These are phyloP conservation scores for Backusella westeae DNA, from an alignment of 192 early-diverging fungal species.

Conservation along the genomic window DNA sequence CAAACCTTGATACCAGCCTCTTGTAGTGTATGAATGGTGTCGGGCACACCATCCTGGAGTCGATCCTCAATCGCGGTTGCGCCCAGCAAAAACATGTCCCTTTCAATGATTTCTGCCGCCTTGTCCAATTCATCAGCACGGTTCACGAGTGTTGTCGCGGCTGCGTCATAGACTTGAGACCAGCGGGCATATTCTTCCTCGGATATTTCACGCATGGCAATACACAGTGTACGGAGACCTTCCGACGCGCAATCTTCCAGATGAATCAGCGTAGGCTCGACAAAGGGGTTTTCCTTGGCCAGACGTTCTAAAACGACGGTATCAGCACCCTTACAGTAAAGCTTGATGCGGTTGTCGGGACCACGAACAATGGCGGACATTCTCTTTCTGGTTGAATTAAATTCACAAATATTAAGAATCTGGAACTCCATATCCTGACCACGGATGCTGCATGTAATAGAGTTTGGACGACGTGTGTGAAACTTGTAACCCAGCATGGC, in stretches of 20 bases:
- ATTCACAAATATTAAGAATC: conserved; percentile 95
- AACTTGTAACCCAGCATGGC: conserved; percentile 61
- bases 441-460: conserved; percentile 47
- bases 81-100: conserved; percentile 86
- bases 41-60: conserved; percentile 96
- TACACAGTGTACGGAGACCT: conserved; percentile 93
- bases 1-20: conserved; percentile 95
- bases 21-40: conserved; percentile 93
- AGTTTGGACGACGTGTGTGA: conserved; percentile 61
- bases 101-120: conserved; percentile 94
- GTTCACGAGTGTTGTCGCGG: conserved; percentile 88
- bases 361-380: conserved; percentile 92
- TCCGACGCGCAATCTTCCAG: conserved; percentile 96
- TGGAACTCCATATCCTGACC: conserved; percentile 72
- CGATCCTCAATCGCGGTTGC: conserved; percentile 99
- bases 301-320: conserved; percentile 95
- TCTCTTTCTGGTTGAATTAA: conserved; percentile 96
- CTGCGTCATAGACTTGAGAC: conserved; percentile 80
- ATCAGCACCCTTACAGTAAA: conserved; percentile 98
- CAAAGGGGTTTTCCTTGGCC: conserved; percentile 67
- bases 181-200: conserved; percentile 85
- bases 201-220: conserved; percentile 91
- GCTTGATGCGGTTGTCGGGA: conserved; percentile 80
- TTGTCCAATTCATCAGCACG: conserved; percentile 84
- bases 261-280: conserved; percentile 69